A percentile compares a stretch with the other conserved stretches of the same genome.
phyloP scores from a whole-genome alignment of 805 yeast genomes.

The Starmerella vaccinii region DNA sequence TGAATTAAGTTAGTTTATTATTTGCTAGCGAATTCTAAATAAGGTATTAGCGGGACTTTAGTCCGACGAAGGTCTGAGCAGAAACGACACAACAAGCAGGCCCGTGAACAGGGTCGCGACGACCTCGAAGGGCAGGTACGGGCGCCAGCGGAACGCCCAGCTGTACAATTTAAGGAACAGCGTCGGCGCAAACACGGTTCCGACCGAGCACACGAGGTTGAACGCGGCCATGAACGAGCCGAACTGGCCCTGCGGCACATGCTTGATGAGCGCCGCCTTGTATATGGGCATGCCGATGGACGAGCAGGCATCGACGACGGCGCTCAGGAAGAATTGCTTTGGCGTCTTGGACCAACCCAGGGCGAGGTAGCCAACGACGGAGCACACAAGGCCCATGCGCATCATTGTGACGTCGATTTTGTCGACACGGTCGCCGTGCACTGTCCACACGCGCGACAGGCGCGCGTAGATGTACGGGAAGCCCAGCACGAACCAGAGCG shows the following conservation, averaged over 20 bases:
- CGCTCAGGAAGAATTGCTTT: constrained; percentile 22
- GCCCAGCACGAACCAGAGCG: constrained; percentile 25
- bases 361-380: constrained; percentile 23
- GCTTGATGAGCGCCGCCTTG: constrained; percentile 27
- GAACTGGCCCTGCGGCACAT: constrained; percentile 25
- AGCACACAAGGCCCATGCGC: constrained; percentile 23
- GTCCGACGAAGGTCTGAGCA: constrained; percentile 13
- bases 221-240: constrained; percentile 29
- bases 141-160: constrained; percentile 19
- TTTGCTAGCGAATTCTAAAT: no score
- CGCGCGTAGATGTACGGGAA: constrained; percentile 24
- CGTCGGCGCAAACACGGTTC: constrained; percentile 20
- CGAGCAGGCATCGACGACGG: constrained; percentile 27
- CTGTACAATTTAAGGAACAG: constrained; percentile 22
- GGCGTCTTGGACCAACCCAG: constrained; percentile 24
- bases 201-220: constrained; percentile 16
- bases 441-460: constrained; percentile 18
- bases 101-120: constrained; percentile 11
- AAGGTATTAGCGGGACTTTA: no score
- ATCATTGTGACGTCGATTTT: constrained; percentile 22
- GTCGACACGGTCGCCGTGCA: constrained; percentile 21
- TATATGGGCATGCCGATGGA: constrained; percentile 27
- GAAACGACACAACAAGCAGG: constrained; percentile 14
- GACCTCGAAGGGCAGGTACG: constrained; percentile 22
- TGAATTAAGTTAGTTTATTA: no score